These are phyloP conservation scores for Schizothecium vesticola DNA, from an alignment of 495 filamentous ascomycete species.

Conservation along the genomic window DNA sequence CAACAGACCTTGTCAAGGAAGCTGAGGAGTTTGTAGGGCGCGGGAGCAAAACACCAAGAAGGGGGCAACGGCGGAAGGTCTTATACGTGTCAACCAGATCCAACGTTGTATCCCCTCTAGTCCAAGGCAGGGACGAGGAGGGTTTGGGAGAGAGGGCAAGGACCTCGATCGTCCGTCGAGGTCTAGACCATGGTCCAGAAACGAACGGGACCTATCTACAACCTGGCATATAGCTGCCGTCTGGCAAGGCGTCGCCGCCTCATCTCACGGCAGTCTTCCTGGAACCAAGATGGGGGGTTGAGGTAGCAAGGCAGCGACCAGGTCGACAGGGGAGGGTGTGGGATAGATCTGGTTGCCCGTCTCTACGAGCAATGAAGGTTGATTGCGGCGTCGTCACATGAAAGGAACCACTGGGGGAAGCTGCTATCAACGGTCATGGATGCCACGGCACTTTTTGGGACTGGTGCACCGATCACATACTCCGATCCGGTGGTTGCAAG, in stretches of 20 bases:
- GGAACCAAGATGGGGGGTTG: background rate
- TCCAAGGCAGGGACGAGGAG: background rate
- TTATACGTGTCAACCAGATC: background rate
- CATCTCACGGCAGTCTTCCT: background rate
- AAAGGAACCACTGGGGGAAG: slow-evolving; percentile 22
- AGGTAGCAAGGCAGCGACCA: background rate
- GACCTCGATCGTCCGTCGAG: background rate
- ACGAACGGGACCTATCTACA: background rate
- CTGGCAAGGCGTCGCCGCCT: background rate
- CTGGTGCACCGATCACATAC: slow-evolving; percentile 1
- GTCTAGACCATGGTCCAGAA: slow-evolving; percentile 23
- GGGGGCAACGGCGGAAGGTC: background rate
- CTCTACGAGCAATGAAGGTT: slow-evolving; percentile 24
- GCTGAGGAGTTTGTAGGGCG: background rate
- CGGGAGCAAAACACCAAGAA: background rate
- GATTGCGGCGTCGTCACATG: slow-evolving; percentile 32
- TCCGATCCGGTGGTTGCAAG: background rate
- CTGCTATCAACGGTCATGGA: slow-evolving; percentile 18
- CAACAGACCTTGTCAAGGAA: background rate
- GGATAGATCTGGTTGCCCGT: slow-evolving; percentile 17
- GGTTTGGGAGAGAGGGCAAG: background rate
- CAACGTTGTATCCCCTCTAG: background rate
- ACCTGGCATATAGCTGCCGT: slow-evolving; percentile 5
- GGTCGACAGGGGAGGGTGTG: background rate
- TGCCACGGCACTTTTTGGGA: slow-evolving; percentile 25